Evolutionary conservation across 2,329 filamentous ascomycete species (phyloP), one percentile per base, ranked within the genome.

Genomic region (Colletotrichum zoysiae): DNA sequence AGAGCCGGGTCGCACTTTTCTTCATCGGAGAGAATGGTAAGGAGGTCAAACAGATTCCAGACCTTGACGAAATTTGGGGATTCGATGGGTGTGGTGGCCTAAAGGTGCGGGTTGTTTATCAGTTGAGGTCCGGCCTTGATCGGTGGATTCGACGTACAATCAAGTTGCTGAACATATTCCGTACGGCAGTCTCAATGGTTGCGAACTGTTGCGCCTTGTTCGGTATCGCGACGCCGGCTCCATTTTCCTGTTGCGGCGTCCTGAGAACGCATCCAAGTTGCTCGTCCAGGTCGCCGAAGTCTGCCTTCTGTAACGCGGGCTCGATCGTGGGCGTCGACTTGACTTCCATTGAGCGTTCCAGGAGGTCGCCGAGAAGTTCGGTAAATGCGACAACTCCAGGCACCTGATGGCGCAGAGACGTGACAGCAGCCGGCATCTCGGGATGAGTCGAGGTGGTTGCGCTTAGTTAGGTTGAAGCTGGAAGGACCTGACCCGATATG

Each of bases 21-120:
- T 79, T 91, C 89, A 78, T 97, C 95, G 72, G 94, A 95, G 73
- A 97, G 90, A 48, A 97, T 91, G 0, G 93, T 92, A n/a, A 98
- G 86, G 53, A 98, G 90, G 79, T 99, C 97, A 69, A 99, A 89
- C 6, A 99, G 86, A 78, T 98, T 96, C 95, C 95, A 99, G 74
- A 98, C 89, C 72, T 90, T 88, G 61, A 94, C 91, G 78, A 98
- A 97, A 0, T 89, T 86, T 53, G 93, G 90, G 35, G 93, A 90
- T 48, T 94, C 88, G 76, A 98, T 97, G 11, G 89, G 85, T 16
- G 89, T 94, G 50, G 89, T 89, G 55, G 93, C 91, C 93, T 95
- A 72, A 14, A 69, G 46, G 26, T 50, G 38, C 23, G 26, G 18
- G 38, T 50, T 48, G 46, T 66, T 53, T 11, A 50, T 69, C 72